Percentiles rank a stretch among this genome's conserved stretches.
Conservation (phyloP, 768 basidiomycete species). For the Hysterangium stoloniferum region DNA sequence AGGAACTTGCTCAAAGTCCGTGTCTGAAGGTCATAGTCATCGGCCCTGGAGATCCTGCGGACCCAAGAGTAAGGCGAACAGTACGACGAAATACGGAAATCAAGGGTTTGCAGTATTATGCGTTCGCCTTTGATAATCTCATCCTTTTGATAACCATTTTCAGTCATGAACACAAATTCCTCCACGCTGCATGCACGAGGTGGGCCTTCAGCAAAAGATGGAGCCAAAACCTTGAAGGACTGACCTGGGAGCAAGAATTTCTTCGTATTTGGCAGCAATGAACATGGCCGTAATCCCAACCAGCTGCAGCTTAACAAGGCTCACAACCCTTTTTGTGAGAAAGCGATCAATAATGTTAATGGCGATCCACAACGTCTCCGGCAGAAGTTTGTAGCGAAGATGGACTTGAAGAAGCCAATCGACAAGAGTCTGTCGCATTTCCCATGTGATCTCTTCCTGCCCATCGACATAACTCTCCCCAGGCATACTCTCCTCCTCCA, state of each 20-base stretch:
- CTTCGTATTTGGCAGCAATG: slow-evolving; percentile 98
- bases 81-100: slow-evolving; percentile 93
- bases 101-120: slow-evolving; percentile 90
- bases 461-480: slow-evolving; percentile 88
- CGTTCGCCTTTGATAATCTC: slow-evolving; percentile 98
- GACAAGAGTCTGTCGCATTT: slow-evolving; percentile 92
- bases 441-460: slow-evolving; percentile 88
- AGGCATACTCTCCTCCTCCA: slow-evolving; percentile 90
- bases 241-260: slow-evolving; percentile 89
- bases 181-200: slow-evolving; percentile 55
- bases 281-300: slow-evolving; percentile 99
- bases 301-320: slow-evolving; percentile 85
- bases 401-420: slow-evolving; percentile 99
- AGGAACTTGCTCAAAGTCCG: slow-evolving; percentile 96
- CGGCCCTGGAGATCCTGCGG: slow-evolving; percentile 95
- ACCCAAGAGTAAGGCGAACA: slow-evolving; percentile 99
- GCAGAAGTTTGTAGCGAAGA: slow-evolving; percentile 96
- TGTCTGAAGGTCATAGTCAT: slow-evolving; percentile 97
- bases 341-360: slow-evolving; percentile 95
- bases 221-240: slow-evolving; percentile 6
- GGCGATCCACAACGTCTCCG: slow-evolving; percentile 98
- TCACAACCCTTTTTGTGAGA: slow-evolving; percentile 81
- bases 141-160: slow-evolving; percentile 87
- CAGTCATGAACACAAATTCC: slow-evolving; percentile 98
- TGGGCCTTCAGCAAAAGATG: not conserved